Conservation (phyloP, 371 early-diverging fungal genomes). For the Capniomyces stellatus region DNA sequence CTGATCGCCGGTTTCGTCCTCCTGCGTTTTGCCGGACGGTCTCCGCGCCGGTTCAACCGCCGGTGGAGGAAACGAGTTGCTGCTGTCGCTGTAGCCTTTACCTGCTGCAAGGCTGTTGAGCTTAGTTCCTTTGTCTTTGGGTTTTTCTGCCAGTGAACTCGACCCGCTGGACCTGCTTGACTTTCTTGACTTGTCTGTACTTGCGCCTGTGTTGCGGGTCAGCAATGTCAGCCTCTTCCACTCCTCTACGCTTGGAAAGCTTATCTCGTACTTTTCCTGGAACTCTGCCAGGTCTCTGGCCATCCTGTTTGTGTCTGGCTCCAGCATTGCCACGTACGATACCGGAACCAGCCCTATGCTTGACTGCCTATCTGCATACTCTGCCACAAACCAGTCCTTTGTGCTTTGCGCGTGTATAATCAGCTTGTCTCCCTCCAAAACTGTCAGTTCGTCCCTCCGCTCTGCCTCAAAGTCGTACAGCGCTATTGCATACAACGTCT, state of each 20-base stretch:
- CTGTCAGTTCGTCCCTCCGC: constrained; percentile 54
- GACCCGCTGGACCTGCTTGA: neutral
- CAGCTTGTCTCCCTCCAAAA: constrained; percentile 49
- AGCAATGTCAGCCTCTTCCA: constrained; percentile 32
- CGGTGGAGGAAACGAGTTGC: constrained; percentile 5
- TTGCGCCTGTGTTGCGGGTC: constrained; percentile 9
- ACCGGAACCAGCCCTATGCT: constrained; percentile 65
- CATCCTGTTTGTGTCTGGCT: constrained; percentile 38
- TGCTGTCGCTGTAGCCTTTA: constrained; percentile 6
- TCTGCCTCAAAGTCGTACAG: constrained; percentile 62
- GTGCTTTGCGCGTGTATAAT: constrained; percentile 62
- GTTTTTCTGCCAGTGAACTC: neutral
- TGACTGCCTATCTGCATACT: constrained; percentile 41
- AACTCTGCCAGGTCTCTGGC: constrained; percentile 33
- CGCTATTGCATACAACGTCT: constrained; percentile 40
- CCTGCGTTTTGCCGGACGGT: too few species aligned
- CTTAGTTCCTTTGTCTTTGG: constrained; percentile 3
- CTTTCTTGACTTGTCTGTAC: constrained; percentile 8
- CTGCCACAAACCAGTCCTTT: constrained; percentile 67
- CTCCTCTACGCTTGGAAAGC: constrained; percentile 45
- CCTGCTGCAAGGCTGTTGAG: constrained; percentile 9
- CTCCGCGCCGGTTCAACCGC: too few species aligned
- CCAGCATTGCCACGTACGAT: constrained; percentile 53
- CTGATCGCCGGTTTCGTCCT: neutral
- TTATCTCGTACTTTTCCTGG: constrained; percentile 27